Evolutionary conservation across 106 monocot species (phyloP).

Genomic region (Allium fistulosum): DNA sequence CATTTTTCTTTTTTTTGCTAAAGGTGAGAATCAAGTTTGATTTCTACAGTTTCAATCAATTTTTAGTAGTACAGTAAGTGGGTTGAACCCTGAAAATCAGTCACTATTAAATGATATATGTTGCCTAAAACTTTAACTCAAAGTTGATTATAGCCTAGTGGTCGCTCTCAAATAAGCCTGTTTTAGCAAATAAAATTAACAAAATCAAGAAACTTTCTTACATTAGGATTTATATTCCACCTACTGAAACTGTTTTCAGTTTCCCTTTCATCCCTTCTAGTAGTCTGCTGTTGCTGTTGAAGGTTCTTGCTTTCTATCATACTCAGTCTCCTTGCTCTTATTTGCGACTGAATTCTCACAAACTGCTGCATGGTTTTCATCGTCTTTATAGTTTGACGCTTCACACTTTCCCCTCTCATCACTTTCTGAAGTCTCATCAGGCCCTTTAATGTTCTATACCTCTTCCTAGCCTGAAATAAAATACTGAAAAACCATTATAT

Average conservation of each 20-base stretch:
- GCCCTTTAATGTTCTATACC: constrained; percentile 46
- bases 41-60: no score
- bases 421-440: constrained; percentile 63
- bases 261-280: constrained; percentile 23
- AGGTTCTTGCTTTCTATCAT: constrained; percentile 44
- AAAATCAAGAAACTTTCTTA: constrained; percentile 6
- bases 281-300: constrained; percentile 17
- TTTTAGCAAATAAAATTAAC: not conserved
- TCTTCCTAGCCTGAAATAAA: constrained; percentile 54
- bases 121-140: no score
- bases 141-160: no score
- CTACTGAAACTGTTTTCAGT: constrained; percentile 27
- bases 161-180: no score
- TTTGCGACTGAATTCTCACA: constrained; percentile 59
- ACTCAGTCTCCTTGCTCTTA: constrained; percentile 46
- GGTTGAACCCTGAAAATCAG: no score
- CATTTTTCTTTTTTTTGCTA: no score
- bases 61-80: no score
- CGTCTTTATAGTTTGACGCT: constrained; percentile 62
- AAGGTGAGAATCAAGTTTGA: no score
- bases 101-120: no score
- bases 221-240: constrained; percentile 45
- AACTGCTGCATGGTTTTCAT: constrained; percentile 70
- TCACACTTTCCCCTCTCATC: constrained; percentile 57
- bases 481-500: not conserved